Percentiles rank a stretch among this genome's conserved stretches.
phyloP scores from a whole-genome alignment of 1,284 basidiomycete genomes.

The Phaffia rhodozyma region DNA sequence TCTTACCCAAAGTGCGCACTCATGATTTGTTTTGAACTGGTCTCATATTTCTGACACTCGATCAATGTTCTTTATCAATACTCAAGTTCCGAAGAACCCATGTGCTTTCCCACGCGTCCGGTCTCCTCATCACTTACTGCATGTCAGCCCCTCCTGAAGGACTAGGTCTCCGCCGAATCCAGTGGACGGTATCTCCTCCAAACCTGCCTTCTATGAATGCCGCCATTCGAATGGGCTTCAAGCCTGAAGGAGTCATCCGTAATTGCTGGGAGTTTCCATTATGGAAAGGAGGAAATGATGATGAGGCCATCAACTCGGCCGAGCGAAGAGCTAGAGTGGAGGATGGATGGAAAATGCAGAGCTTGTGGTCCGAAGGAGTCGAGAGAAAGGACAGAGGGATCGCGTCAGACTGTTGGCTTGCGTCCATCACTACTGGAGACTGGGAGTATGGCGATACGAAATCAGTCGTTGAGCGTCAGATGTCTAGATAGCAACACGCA shows the following conservation, averaged over 20 bases:
- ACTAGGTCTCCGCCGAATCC: background rate
- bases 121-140: background rate
- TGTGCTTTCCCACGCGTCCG: background rate
- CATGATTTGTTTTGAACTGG: too few species aligned
- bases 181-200: background rate
- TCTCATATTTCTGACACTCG: background rate
- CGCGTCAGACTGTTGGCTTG: background rate
- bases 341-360: background rate
- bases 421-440: background rate
- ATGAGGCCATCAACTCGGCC: too few species aligned
- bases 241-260: background rate
- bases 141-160: background rate
- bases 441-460: background rate
- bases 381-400: background rate
- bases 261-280: background rate
- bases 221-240: slow-evolving; percentile 3
- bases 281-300: background rate
- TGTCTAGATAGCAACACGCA: too few species aligned
- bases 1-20: too few species aligned
- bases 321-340: background rate
- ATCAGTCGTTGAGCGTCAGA: background rate
- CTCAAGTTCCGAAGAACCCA: background rate
- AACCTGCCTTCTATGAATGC: background rate
- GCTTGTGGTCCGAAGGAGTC: background rate
- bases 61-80: background rate